These are phyloP conservation scores for Drechslera avenae DNA, from an alignment of 2,329 filamentous ascomycete species.

Conservation along the genomic window DNA sequence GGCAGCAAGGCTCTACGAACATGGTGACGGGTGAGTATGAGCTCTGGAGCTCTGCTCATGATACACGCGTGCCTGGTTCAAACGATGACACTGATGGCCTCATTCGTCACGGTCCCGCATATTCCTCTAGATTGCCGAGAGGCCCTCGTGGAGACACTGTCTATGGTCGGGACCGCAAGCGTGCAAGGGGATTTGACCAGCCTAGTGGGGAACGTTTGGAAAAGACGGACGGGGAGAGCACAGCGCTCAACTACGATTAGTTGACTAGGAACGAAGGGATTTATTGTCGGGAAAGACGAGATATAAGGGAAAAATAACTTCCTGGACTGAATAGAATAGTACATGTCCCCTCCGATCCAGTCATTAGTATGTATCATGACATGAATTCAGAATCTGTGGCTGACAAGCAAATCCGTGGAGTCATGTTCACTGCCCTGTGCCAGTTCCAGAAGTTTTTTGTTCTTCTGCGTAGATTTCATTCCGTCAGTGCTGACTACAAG, in stretches of 20 bases:
- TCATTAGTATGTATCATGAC: no score
- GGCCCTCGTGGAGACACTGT: background rate
- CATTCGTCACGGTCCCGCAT: background rate
- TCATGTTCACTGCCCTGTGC: no score
- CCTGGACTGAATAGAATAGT: no score
- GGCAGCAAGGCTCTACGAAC: conserved; percentile 23
- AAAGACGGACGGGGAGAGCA: background rate
- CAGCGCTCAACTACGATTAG: background rate
- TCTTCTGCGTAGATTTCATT: no score
- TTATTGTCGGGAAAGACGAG: no score
- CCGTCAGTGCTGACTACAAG: no score
- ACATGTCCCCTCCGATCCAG: no score
- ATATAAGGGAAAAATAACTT: no score
- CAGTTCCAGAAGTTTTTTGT: no score
- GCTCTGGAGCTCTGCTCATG: background rate
- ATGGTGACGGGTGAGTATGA: conserved; percentile 9
- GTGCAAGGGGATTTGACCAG: background rate
- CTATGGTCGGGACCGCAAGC: background rate
- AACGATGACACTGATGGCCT: conserved; percentile 22
- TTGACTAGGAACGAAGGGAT: no score
- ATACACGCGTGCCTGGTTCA: conserved; percentile 4
- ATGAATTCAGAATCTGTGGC: no score
- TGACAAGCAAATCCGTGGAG: no score
- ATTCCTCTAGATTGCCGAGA: background rate
- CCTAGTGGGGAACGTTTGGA: background rate